These are phyloP conservation scores for Trypanosoma boissoni DNA, from an alignment of 208 protist genomes.

Conservation along the genomic window DNA sequence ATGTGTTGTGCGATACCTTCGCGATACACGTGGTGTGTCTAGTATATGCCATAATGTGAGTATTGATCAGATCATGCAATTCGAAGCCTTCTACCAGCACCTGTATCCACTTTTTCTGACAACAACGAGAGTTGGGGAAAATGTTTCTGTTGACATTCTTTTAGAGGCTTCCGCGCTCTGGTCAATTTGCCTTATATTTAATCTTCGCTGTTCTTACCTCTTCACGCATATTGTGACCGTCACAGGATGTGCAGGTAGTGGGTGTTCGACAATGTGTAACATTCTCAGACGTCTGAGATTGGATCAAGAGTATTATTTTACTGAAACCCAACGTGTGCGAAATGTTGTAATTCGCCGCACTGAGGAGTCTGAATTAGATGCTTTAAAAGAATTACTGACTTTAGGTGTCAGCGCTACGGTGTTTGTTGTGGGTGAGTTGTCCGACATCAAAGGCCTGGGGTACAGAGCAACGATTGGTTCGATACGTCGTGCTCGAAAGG, in stretches of 20 bases:
- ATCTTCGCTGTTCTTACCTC: conserved; percentile 40
- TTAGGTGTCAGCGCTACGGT: conserved; percentile 33
- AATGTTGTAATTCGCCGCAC: conserved; percentile 32
- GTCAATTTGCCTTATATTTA: conserved; percentile 42
- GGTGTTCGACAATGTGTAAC: conserved; percentile 31
- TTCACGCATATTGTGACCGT: conserved; percentile 24
- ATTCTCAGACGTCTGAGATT: conserved; percentile 11
- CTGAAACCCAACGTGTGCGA: conserved; percentile 12
- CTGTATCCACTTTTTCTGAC: conserved; percentile 29
- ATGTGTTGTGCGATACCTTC: conserved; percentile 24
- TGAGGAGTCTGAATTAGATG: conserved; percentile 17
- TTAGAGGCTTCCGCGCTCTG: conserved; percentile 33
- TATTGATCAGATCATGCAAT: conserved; percentile 21
- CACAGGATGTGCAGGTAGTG: conserved; percentile 28
- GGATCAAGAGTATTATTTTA: conserved; percentile 10
- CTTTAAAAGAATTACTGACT: conserved; percentile 29
- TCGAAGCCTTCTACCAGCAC: conserved; percentile 34
- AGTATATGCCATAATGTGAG: conserved; percentile 10
- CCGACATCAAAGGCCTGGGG: conserved; percentile 30
- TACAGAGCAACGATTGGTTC: conserved; percentile 31
- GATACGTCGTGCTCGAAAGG: conserved; percentile 25
- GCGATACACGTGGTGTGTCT: conserved; percentile 5
- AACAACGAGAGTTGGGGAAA: conserved; percentile 7
- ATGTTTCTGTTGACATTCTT: conserved; percentile 11
- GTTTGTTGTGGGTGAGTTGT: conserved; percentile 41